phyloP scores from a whole-genome alignment of 2,329 filamentous ascomycete species.

The Fusarium foetens region DNA sequence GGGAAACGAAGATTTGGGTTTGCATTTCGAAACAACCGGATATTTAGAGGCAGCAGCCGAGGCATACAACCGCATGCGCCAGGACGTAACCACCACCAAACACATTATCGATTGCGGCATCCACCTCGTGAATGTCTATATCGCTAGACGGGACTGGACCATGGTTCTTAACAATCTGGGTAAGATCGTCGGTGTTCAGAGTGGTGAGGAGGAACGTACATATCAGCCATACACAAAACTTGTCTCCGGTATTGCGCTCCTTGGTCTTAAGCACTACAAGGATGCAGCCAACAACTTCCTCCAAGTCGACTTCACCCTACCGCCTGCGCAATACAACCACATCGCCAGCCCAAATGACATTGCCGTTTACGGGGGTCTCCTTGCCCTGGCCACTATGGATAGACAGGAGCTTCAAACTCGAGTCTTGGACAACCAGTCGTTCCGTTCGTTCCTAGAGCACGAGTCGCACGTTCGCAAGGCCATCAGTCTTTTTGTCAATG shows the following conservation, averaged over 20 bases:
- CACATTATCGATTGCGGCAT: slow-evolving; percentile 86
- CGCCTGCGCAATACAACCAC: slow-evolving; percentile 70
- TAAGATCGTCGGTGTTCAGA: slow-evolving; percentile 70
- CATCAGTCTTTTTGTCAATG: slow-evolving; percentile 87
- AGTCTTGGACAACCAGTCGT: slow-evolving; percentile 82
- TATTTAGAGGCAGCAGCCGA: slow-evolving; percentile 78
- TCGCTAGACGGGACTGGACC: slow-evolving; percentile 83
- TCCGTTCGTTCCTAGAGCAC: slow-evolving; percentile 88
- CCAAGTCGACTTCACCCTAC: slow-evolving; percentile 62
- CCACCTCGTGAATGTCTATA: slow-evolving; percentile 78
- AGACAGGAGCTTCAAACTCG: slow-evolving; percentile 76
- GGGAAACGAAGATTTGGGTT: slow-evolving; percentile 91
- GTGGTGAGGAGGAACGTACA: slow-evolving; percentile 58
- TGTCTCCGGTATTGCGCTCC: slow-evolving; percentile 60
- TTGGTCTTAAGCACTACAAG: slow-evolving; percentile 58
- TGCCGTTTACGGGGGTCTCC: slow-evolving; percentile 89
- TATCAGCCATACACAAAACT: slow-evolving; percentile 63
- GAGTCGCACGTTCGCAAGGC: slow-evolving; percentile 95
- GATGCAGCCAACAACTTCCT: slow-evolving; percentile 81
- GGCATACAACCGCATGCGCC: slow-evolving; percentile 86
- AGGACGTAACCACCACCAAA: slow-evolving; percentile 84
- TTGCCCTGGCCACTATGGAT: slow-evolving; percentile 90
- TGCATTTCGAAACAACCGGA: slow-evolving; percentile 82
- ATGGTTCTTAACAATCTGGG: slow-evolving; percentile 67
- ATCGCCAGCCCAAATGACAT: slow-evolving; percentile 87